These are phyloP conservation scores for Thuidium tamariscinum DNA, from an alignment of 225 moss, liverwort and hornwort species.

Conservation along the genomic window DNA sequence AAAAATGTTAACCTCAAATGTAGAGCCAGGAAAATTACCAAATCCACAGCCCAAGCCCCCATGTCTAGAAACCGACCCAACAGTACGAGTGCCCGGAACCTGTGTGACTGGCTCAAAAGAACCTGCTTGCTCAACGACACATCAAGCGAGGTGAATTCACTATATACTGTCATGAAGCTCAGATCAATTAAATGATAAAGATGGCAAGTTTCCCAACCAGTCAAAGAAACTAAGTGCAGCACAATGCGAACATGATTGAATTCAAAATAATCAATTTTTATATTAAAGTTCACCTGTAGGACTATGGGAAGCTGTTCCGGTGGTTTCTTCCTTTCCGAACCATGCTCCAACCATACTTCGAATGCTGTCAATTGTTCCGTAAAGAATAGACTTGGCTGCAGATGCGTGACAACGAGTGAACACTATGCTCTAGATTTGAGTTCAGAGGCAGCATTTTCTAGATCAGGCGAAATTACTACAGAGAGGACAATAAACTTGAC, in stretches of 20 bases:
- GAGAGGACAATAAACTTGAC: background rate
- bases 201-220: background rate
- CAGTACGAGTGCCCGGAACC: conserved; percentile 84
- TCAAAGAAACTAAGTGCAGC: background rate
- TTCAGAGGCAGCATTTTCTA: background rate
- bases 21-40: conserved; percentile 37
- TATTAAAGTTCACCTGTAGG: conserved; percentile 45
- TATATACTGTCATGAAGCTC: background rate
- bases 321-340: conserved; percentile 78
- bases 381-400: conserved; percentile 96
- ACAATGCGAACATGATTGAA: background rate
- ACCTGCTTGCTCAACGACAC: conserved; percentile 43
- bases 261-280: no score
- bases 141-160: background rate
- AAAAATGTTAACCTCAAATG: background rate
- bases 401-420: background rate
- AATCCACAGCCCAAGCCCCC: conserved; percentile 98
- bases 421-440: background rate
- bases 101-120: conserved; percentile 92
- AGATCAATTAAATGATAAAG: background rate
- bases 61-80: conserved; percentile 91
- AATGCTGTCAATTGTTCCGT: conserved; percentile 96
- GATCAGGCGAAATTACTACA: background rate
- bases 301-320: conserved; percentile 98
- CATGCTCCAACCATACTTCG: conserved; percentile 97